Evolutionary conservation across 2,329 filamentous ascomycete species (phyloP), one percentile per base, ranked within the genome.

Genomic region (Emmonsiellopsis sp.): DNA sequence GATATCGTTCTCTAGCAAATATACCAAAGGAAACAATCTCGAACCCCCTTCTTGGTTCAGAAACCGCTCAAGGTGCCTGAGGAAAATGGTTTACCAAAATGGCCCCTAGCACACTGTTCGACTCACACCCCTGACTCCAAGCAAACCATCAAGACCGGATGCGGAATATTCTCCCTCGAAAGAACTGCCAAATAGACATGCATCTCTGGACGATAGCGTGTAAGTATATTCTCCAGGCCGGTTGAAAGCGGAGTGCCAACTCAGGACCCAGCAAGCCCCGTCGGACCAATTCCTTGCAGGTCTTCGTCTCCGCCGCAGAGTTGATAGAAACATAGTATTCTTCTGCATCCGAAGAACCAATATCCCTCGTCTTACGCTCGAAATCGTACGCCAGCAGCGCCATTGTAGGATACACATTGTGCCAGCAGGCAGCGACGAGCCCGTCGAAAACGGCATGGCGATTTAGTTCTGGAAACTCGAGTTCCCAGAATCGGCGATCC

Each of bases 321-420:
- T 57, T 52, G 53, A 57, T 56, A 9, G 36, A 37, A 50, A 43
- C 49, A 21, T 58, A 17, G 17, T 17, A 54, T 56, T 58, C 40
- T 56, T 53, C 42, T 49, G 54, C 50, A 27, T 27, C 21, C 5
- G 21, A 27, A 13, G 1, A 34, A 13, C 4, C 32, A 40, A 59
- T 54, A 48, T 54, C 49, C 50, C 56, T 56, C 44, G 55, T 60
- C 47, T 58, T 61, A 50, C 57, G 52, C 34, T 58, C 58, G 43
- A 58, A 56, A 21, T 60, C 56, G 39, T 58, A 61, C 9, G 55
- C 60, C 47, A 56, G 6, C 27, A 61, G 42, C 14, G 56, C 57
- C 53, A 60, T 60, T 46, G 52, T 61, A 55, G 60, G 60, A 54
- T 56, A 61, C 45, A 61, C 55, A 57, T 60, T 51, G 21, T 58